Base-by-base conservation (phyloP, 352 stramenopile genomes). In the Pythium vanterpoolii region DNA sequence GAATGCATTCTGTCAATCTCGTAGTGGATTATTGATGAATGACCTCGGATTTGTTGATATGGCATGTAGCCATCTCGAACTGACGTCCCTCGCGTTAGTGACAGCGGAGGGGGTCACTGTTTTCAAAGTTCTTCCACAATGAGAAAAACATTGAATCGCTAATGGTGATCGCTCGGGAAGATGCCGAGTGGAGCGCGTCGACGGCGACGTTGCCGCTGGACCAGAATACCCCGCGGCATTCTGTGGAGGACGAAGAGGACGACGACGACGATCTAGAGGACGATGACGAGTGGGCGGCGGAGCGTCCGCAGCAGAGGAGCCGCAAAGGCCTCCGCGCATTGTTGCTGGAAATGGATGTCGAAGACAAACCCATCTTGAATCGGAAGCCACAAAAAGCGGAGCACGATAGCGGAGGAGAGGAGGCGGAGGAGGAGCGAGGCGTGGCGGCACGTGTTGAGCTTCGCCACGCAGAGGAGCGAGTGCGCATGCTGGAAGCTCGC, bases 391-490 rank as follows among this genome's bases (percentile, higher is more conserved):
- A 59, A 13, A 40, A 48, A 19, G 38, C 34, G 11, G 66, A 63
- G 24, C 51, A 69, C 45, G 40, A 23, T 10, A 38, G 60, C 4
- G 58, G 40, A 10, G 36, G 62, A 11, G 49, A 55, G 3, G 52
- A 69, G 9, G 59, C 64, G 19, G 48, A 57, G 30, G 39, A 40
- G 19, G 43, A 31, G 23, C 42, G 47, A 14, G n/a, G 39, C 50
- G 50, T 34, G 16, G 19, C 28, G 10, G 40, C 16, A 11, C 33
- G 21, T 6, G 39, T 83, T 45, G 77, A 90, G 64, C 71, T 90
- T 2, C 67, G 63, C 43, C 73, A 71, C 31, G 73, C 77, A 1
- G 84, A 93, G 45, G 78, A 89, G 45, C 72, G 73, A 10, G 60
- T 90, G 10, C 49, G 49, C 6, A 47, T 53, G 49, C 68, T 93